Base-by-base conservation (phyloP, 768 basidiomycete genomes). In the Lentinula lateritia region DNA sequence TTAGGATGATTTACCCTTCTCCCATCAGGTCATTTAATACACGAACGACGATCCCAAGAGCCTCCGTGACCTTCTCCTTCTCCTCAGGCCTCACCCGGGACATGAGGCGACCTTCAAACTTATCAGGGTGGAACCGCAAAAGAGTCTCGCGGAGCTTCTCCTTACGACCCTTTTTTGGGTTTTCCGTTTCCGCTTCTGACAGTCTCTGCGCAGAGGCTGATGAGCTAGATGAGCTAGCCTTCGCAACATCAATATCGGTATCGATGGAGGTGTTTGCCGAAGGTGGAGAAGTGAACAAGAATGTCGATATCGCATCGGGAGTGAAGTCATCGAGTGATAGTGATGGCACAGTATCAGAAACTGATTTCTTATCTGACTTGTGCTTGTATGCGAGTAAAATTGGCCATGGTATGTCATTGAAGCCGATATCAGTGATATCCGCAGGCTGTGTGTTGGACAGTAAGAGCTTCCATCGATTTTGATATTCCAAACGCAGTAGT, bases 71-170 rank as follows among this genome's bases (percentile, higher is more conserved):
- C 15, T 64, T 68, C 46, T 78, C 79, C 66, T 67, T 71, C 23
- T 92, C 87, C 12, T 65, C 66, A 36, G 75, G 73, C 46, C 65
- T 67, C 6, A 90, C 76, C 5, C 77, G 75, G 53, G 70, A 69
- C 80, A 90, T 83, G 52, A 91, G 73, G 38, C 90, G 79, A 18
- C 90, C 88, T 69, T 92, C 88, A 58, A 91, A 91, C 69, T 92
- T 92, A 71, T 92, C 90, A 1, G 90, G 90, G 68, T 92, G 90
- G 69, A 88, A 92, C 18, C 89, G 85, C 28, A 90, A 71, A 66
- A 90, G 78, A 0, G 87, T 80, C 72, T 90, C 89, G 66, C 86
- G 76, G 50, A 90, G 67, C 63, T 79, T 85, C 18, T 90, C 87
- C 68, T 82, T 86, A 52, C 78, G 74, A 38, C 75, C 77, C 68